phyloP scores from a whole-genome alignment of 2,329 filamentous ascomycete species.

The Kalmusia sp. region DNA sequence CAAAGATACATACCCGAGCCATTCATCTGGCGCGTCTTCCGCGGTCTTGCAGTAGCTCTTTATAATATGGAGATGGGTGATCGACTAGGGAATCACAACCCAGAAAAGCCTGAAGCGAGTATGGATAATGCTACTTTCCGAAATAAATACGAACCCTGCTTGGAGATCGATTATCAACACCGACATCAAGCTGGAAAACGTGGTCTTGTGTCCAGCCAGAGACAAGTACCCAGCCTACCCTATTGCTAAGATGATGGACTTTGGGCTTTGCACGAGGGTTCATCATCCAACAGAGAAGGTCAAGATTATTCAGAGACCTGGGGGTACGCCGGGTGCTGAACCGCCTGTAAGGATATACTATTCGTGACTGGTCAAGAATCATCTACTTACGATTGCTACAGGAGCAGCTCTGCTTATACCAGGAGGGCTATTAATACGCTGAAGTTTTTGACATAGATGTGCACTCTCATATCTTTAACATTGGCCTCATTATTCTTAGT shows the following conservation, averaged over 20 bases:
- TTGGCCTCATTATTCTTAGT: neutral
- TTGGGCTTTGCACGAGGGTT: no score
- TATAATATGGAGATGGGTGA: neutral
- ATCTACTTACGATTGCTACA: no score
- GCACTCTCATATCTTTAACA: neutral
- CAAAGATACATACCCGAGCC: neutral
- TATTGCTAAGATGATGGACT: constrained; percentile 3
- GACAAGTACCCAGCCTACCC: neutral
- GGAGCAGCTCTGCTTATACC: no score
- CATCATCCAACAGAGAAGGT: no score
- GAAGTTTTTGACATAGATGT: neutral
- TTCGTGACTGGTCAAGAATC: no score
- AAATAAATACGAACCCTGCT: no score
- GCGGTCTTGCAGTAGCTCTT: neutral
- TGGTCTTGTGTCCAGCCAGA: neutral
- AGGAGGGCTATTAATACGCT: neutral
- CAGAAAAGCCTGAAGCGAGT: no score
- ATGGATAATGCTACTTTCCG: no score
- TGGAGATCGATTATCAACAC: neutral
- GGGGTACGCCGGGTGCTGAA: neutral
- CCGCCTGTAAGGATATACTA: neutral
- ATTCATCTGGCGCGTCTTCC: constrained; percentile 3
- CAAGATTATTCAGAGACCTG: no score
- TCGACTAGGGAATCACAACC: no score
- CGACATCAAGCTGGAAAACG: neutral